Conservation (phyloP, 2,329 filamentous ascomycete species). For the Trichoderma afroharzianum region DNA sequence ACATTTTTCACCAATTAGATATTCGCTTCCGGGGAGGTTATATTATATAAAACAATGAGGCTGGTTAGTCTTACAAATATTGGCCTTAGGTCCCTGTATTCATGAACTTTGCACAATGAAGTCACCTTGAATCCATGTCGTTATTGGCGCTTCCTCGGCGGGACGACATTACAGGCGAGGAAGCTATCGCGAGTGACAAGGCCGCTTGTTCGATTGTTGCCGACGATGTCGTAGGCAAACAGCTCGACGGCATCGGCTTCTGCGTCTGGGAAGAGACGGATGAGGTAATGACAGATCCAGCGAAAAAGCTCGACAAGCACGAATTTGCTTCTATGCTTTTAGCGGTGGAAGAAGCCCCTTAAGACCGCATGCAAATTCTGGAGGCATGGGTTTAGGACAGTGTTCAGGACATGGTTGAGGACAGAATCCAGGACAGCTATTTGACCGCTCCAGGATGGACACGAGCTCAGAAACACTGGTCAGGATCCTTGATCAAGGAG, state of each 20-base stretch:
- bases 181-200: not conserved
- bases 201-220: no score
- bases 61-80: no score
- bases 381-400: not conserved
- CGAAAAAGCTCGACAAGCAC: not conserved
- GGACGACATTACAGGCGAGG: not conserved
- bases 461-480: no score
- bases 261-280: not conserved
- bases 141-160: not conserved
- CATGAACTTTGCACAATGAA: no score
- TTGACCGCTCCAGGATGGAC: not conserved
- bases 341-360: not conserved
- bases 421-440: rapidly evolving
- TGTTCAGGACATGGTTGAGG: no score
- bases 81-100: no score
- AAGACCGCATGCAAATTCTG: not conserved
- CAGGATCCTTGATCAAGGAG: no score
- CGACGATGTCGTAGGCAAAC: not conserved
- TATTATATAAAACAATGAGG: no score
- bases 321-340: not conserved
- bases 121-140: not conserved
- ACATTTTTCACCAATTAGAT: no score
- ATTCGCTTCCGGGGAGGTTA: no score
- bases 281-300: not conserved
- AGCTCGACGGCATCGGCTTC: not conserved